Conservation (phyloP, 2,329 filamentous ascomycete genomes). For the Nemania serpens region DNA sequence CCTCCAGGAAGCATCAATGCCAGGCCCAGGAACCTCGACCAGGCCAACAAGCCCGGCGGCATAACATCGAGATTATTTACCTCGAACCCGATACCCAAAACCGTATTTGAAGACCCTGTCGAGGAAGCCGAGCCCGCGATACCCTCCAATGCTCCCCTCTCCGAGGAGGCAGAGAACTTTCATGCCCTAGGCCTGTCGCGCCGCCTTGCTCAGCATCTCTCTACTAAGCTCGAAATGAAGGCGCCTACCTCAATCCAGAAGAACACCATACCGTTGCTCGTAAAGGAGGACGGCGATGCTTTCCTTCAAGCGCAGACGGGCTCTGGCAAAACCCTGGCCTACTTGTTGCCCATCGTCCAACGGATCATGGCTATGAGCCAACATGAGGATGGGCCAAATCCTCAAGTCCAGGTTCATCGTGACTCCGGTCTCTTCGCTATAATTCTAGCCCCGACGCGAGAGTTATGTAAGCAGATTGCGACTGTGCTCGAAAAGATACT, state of each 20-base stretch:
- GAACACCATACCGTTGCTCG: slow-evolving; percentile 78
- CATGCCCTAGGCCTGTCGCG: slow-evolving; percentile 82
- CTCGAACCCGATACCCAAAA: slow-evolving; percentile 78
- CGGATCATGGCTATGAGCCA: slow-evolving; percentile 78
- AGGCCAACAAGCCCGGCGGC: slow-evolving; percentile 35
- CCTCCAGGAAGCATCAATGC: slow-evolving; percentile 43
- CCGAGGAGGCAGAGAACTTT: slow-evolving; percentile 83
- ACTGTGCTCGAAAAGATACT: slow-evolving; percentile 83
- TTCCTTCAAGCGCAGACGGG: slow-evolving; percentile 98
- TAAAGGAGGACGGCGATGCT: slow-evolving; percentile 82
- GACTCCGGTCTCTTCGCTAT: slow-evolving; percentile 92
- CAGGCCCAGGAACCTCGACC: slow-evolving; percentile 30
- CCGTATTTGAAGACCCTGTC: slow-evolving; percentile 57
- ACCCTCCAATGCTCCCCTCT: slow-evolving; percentile 88
- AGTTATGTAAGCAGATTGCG: slow-evolving; percentile 92
- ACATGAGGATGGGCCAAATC: slow-evolving; percentile 50
- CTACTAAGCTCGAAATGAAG: slow-evolving; percentile 84
- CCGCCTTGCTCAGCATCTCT: slow-evolving; percentile 78
- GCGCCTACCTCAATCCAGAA: slow-evolving; percentile 95
- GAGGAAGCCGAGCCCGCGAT: slow-evolving; percentile 61
- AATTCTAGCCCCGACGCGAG: slow-evolving; percentile 89
- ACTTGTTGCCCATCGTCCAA: slow-evolving; percentile 89
- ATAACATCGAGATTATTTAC: slow-evolving; percentile 92
- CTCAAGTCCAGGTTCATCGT: slow-evolving; percentile 68
- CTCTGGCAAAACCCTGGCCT: slow-evolving; percentile 97